Evolutionary conservation across 139 green algal genomes (phyloP).

Genomic region (Chlamydomonas sp.): DNA sequence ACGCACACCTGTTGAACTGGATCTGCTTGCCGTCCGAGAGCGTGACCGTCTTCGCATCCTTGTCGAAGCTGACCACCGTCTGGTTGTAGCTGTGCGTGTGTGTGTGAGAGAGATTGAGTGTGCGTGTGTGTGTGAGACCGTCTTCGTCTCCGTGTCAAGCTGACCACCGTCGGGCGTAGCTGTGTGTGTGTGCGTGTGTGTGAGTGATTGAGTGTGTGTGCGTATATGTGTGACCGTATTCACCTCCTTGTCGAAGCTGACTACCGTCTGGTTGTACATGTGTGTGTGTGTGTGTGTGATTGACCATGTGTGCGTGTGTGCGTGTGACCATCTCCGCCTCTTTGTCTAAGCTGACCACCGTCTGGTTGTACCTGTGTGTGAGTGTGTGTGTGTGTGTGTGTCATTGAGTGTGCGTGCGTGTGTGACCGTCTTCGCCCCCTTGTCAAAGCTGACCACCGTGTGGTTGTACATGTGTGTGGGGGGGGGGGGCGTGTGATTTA

Average conservation of each 20-base stretch:
- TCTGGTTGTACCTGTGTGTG: too few relatives aligned
- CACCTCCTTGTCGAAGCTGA: conserved; percentile 62
- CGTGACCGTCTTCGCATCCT: conserved; percentile 47
- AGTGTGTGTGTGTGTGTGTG: not conserved
- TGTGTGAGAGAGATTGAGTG: too few relatives aligned
- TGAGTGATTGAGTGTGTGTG: too few relatives aligned
- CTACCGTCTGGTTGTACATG: conserved; percentile 52
- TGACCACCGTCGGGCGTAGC: too few relatives aligned
- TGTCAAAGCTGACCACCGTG: conserved; percentile 60
- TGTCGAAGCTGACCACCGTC: conserved; percentile 60
- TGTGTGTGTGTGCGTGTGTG: not conserved
- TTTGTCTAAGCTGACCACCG: too few relatives aligned
- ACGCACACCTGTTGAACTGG: conserved; percentile 44
- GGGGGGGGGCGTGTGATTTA: too few relatives aligned
- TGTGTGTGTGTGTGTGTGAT: too few relatives aligned
- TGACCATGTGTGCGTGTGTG: too few relatives aligned
- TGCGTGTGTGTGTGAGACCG: too few relatives aligned
- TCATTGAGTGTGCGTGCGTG: too few relatives aligned
- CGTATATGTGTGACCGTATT: conserved; percentile 41
- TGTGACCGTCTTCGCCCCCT: conserved; percentile 47
- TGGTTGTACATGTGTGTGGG: conserved; percentile 52
- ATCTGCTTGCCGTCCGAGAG: conserved; percentile 39
- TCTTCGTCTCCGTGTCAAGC: not conserved
- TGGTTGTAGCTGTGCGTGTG: conserved; percentile 53
- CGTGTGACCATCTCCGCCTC: not conserved